phyloP scores from a whole-genome alignment of 768 basidiomycete genomes.

The Paxillus rubicundulus region DNA sequence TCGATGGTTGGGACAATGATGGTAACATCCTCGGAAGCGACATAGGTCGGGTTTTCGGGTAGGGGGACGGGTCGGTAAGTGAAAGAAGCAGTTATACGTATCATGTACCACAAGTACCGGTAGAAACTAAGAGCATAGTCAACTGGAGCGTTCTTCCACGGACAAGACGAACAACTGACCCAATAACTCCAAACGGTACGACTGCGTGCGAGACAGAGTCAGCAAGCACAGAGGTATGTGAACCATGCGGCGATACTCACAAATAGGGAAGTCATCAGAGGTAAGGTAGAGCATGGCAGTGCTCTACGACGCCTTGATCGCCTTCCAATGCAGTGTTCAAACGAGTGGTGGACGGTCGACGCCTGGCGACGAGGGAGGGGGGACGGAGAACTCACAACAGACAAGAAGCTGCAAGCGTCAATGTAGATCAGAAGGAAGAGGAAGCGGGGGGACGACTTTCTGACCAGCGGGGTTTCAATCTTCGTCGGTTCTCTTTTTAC shows the following conservation, averaged over 20 bases:
- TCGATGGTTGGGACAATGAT: conserved; percentile 97
- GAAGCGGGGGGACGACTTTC: neutral
- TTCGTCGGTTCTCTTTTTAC: neutral
- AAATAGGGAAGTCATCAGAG: conserved; percentile 86
- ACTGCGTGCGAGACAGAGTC: conserved; percentile 45
- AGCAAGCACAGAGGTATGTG: neutral
- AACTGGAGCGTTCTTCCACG: neutral
- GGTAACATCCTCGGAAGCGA: conserved; percentile 90
- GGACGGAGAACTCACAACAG: neutral
- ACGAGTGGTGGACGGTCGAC: conserved; percentile 12
- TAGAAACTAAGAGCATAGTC: conserved; percentile 60
- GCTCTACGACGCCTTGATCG: neutral
- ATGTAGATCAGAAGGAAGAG: neutral
- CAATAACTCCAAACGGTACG: conserved; percentile 86
- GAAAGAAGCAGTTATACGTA: conserved; percentile 74
- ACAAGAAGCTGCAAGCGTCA: neutral
- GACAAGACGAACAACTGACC: conserved; percentile 43
- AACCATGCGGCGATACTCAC: conserved; percentile 47
- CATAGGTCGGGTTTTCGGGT: conserved; percentile 87
- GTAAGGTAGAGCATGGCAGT: conserved; percentile 79
- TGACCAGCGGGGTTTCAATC: conserved; percentile 4
- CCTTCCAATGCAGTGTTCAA: conserved; percentile 2
- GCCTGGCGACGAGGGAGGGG: conserved; percentile 9
- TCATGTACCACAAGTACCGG: conserved; percentile 90
- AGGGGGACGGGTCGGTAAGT: conserved; percentile 87